Conservation (phyloP, 495 filamentous ascomycete species). For the Neurospora terricola region DNA sequence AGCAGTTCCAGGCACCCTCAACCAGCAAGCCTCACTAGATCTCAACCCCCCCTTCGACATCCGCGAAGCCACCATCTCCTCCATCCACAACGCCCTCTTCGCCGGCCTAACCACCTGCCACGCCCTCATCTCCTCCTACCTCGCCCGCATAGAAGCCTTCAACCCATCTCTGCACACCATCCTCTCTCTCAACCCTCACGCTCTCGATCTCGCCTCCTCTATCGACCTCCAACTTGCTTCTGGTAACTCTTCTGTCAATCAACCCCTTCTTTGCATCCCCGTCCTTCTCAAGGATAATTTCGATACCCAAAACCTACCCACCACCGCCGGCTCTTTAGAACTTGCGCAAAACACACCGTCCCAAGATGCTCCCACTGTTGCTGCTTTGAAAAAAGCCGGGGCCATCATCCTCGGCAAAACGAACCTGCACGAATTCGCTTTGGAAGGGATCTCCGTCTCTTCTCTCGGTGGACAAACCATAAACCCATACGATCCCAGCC, state of each 20-base stretch:
- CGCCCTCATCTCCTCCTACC: conserved; percentile 41
- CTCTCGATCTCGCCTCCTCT: conserved; percentile 36
- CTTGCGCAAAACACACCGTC: conserved; percentile 35
- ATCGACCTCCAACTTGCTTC: conserved; percentile 34
- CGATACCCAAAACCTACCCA: conserved; percentile 41
- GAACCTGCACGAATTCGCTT: conserved; percentile 54
- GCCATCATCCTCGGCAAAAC: conserved; percentile 58
- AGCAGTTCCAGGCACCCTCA: neutral
- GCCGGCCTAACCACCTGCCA: conserved; percentile 40
- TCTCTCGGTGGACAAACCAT: conserved; percentile 51
- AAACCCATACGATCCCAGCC: conserved; percentile 52
- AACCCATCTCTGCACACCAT: conserved; percentile 50
- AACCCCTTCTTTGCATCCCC: conserved; percentile 48
- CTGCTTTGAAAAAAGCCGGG: conserved; percentile 42
- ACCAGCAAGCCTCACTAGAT: neutral
- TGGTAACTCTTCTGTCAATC: conserved; percentile 26
- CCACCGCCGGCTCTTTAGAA: conserved; percentile 43
- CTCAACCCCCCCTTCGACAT: conserved; percentile 30
- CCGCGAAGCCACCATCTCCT: conserved; percentile 45
- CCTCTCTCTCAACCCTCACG: conserved; percentile 41
- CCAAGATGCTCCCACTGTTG: conserved; percentile 40
- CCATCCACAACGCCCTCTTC: conserved; percentile 42
- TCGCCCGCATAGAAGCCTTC: conserved; percentile 44
- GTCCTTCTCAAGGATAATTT: conserved; percentile 57
- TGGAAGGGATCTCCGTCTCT: conserved; percentile 52